A percentile compares a stretch with the other conserved stretches of the same genome.
phyloP scores from a whole-genome alignment of 257 asterid genomes.

The Ballota nigra region DNA sequence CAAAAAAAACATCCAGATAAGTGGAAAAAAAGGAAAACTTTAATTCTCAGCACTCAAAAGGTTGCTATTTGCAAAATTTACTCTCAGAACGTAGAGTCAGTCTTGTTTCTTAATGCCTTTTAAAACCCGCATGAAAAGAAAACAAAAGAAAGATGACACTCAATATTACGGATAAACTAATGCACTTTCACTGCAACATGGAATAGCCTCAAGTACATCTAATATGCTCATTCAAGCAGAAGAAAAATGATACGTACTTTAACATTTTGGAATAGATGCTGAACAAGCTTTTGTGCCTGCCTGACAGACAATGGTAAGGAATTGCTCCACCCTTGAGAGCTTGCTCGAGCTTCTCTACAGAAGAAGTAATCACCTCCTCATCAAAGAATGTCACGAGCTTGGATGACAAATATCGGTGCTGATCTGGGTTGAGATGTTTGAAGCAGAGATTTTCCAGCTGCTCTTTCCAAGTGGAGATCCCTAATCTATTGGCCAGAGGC shows the following conservation, averaged over 20 bases:
- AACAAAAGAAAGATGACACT: background rate
- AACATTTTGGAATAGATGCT: conserved; percentile 75
- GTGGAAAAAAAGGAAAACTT: background rate
- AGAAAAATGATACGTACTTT: conserved; percentile 43
- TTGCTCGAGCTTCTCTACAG: conserved; percentile 62
- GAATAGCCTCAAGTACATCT: background rate
- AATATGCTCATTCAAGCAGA: background rate
- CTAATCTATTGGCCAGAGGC: conserved; percentile 89
- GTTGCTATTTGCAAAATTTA: background rate
- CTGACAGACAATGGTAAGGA: conserved; percentile 57
- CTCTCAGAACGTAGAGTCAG: background rate
- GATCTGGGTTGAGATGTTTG: conserved; percentile 64
- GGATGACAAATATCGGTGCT: conserved; percentile 65
- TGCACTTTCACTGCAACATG: background rate
- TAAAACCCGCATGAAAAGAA: background rate
- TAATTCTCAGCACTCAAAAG: background rate
- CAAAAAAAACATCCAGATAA: background rate
- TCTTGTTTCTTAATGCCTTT: background rate
- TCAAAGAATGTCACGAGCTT: conserved; percentile 56
- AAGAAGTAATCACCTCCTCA: conserved; percentile 58
- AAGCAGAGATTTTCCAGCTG: conserved; percentile 87
- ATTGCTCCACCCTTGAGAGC: conserved; percentile 47
- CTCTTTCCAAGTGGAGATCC: conserved; percentile 88
- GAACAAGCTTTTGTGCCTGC: conserved; percentile 79
- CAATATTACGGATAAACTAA: background rate